Percentiles rank a stretch among this genome's conserved stretches.
Evolutionary conservation across 805 yeast species (phyloP).

Genomic region (Suhomyces sp.): DNA sequence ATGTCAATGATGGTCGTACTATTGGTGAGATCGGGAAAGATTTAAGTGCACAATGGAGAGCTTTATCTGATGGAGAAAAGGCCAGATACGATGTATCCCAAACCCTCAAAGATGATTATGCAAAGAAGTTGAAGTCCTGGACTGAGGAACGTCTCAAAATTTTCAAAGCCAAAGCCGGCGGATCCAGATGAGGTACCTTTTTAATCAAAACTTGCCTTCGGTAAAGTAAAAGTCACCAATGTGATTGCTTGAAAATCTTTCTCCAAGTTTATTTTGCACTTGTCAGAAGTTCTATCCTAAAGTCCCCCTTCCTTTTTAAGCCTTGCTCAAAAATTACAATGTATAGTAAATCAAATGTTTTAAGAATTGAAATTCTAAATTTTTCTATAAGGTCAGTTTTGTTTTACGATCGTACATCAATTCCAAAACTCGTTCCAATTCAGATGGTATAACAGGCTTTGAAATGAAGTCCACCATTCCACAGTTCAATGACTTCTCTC

Average conservation of each 20-base stretch:
- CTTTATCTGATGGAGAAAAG: constrained; percentile 30
- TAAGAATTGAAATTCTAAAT: too few relatives aligned
- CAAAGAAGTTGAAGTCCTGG: constrained; percentile 29
- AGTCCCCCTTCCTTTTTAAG: too few relatives aligned
- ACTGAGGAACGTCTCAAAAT: constrained; percentile 23
- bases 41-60: constrained; percentile 30
- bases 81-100: constrained; percentile 19
- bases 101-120: constrained; percentile 20
- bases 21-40: constrained; percentile 26
- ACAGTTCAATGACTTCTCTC: constrained; percentile 43
- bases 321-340: too few relatives aligned
- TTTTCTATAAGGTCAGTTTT: too few relatives aligned
- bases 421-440: constrained; percentile 36
- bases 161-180: constrained; percentile 2
- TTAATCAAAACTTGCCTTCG: too few relatives aligned
- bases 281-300: too few relatives aligned
- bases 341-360: too few relatives aligned
- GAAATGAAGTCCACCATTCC: constrained; percentile 56
- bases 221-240: too few relatives aligned
- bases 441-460: constrained; percentile 52
- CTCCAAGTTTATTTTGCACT: too few relatives aligned
- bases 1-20: constrained; percentile 20
- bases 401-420: too few relatives aligned
- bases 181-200: too few relatives aligned
- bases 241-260: too few relatives aligned